Evolutionary conservation across 371 early-diverging fungal genomes (phyloP).

Genomic region (Lichtheimia ramosa): DNA sequence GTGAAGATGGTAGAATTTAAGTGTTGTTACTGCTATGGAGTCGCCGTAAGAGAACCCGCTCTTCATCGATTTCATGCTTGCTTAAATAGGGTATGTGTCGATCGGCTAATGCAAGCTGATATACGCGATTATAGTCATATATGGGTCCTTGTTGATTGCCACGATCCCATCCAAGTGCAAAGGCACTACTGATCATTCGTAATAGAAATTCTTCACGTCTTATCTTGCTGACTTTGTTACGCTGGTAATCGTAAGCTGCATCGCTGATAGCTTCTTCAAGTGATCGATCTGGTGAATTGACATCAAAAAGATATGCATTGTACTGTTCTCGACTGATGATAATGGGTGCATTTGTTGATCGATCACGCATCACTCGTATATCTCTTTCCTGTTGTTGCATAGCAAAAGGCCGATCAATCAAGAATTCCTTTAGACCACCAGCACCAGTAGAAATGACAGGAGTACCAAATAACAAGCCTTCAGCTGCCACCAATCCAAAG

Average conservation of each 20-base stretch:
- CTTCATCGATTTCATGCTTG: conserved; percentile 39
- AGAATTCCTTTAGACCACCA: conserved; percentile 55
- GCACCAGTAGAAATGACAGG: conserved; percentile 58
- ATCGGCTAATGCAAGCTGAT: conserved; percentile 14
- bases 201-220: conserved; percentile 45
- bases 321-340: conserved; percentile 10
- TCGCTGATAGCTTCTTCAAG: conserved; percentile 39
- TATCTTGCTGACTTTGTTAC: conserved; percentile 15
- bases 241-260: conserved; percentile 33
- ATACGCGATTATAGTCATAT: conserved; percentile 20
- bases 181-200: conserved; percentile 44
- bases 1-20: conserved; percentile 1
- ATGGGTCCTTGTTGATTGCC: conserved; percentile 21
- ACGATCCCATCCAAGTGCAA: conserved; percentile 52
- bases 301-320: conserved; percentile 25
- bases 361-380: conserved; percentile 9
- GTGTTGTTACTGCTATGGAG: conserved; percentile 1
- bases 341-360: conserved; percentile 18
- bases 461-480: conserved; percentile 63
- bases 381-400: not conserved
- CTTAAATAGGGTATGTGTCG: conserved; percentile 6
- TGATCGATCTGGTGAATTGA: not conserved
- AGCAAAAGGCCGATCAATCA: conserved; percentile 50
- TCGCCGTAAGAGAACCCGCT: conserved; percentile 22
- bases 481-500: conserved; percentile 54